These are phyloP conservation scores for Sonneratia alba DNA, from an alignment of 345 rosid genomes.

Conservation along the genomic window DNA sequence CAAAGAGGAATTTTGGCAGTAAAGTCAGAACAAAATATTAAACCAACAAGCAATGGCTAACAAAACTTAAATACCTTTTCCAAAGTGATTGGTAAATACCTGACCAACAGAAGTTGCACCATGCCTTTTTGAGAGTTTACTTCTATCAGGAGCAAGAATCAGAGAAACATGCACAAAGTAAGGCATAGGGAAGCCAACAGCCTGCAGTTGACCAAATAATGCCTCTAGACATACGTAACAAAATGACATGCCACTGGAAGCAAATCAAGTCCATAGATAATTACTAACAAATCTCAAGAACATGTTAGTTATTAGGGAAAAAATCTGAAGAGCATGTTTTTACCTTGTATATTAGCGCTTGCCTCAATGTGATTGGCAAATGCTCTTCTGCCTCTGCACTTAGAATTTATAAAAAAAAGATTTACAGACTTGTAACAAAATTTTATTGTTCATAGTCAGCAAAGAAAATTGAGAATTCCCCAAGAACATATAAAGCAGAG, in stretches of 20 bases:
- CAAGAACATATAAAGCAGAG: conserved; percentile 5
- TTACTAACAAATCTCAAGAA: no score
- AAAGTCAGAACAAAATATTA: neutral
- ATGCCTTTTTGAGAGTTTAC: conserved; percentile 87
- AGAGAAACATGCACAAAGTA: conserved; percentile 82
- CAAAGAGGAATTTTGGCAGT: neutral
- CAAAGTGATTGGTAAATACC: conserved; percentile 26
- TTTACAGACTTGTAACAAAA: neutral
- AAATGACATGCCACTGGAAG: neutral
- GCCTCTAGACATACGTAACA: conserved; percentile 4
- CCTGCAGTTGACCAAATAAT: conserved; percentile 38
- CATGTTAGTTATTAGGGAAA: no score
- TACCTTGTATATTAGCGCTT: conserved; percentile 88
- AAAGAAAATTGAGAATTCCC: neutral
- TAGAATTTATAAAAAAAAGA: conserved; percentile 10
- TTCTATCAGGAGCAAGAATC: conserved; percentile 90
- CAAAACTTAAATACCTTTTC: neutral
- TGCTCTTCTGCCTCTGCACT: conserved; percentile 92
- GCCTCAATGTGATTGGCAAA: conserved; percentile 83
- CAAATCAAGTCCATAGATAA: no score
- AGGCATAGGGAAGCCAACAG: conserved; percentile 85
- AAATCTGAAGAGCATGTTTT: neutral
- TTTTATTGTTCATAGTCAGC: neutral
- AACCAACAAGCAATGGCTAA: neutral
- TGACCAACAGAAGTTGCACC: conserved; percentile 97